Base-by-base conservation (phyloP, 441 rosid species). In the Euphorbia celastroides region DNA sequence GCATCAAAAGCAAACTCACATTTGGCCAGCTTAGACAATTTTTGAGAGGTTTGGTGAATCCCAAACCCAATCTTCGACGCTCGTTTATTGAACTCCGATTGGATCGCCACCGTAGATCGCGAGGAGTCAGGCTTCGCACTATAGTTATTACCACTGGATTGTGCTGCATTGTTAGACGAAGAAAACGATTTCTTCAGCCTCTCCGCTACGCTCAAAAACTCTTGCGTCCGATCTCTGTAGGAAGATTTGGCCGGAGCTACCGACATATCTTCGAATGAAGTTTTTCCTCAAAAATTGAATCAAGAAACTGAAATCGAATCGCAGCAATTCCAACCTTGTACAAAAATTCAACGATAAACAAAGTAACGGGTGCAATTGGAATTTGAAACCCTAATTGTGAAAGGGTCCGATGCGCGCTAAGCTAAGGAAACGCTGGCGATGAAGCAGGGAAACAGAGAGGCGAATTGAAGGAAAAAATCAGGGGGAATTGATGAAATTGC, bases 1-100 rank as follows among this genome's bases (percentile, higher is more conserved):
- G 55, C 50, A 42, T 54, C 0, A 31, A 62, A 55, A 28, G 4
- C 10, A 60, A 48, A 67, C 80, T 67, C 56, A 77, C 80, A 64
- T 70, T 77, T 77, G 2, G 77, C 80, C 7, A 73, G 77, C 67
- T 73, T 77, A 9, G 77, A 67, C 0, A 77, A 75, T 60, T 73
- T 77, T 58, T 73, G 77, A 22, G 80, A 77, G 11, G 80, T 73
- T 67, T 77, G 80, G 64, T 77, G 80, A 62, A 77, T 73, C 22
- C 80, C 80, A n/a, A 61, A 67, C 58, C 80, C 80, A 10, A 77
- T 77, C 70, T 73, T 73, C 12, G 80, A 73, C 10, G 80, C 80
- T 16, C 75, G 74, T 59, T 73, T 77, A 63, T 59, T 73, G 60
- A 77, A 77, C 60, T 77, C 80, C 25, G 80, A 77, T 34, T 77